Evolutionary conservation across 108 stramenopile species (phyloP).

Genomic region (Conticribra weissflogii): DNA sequence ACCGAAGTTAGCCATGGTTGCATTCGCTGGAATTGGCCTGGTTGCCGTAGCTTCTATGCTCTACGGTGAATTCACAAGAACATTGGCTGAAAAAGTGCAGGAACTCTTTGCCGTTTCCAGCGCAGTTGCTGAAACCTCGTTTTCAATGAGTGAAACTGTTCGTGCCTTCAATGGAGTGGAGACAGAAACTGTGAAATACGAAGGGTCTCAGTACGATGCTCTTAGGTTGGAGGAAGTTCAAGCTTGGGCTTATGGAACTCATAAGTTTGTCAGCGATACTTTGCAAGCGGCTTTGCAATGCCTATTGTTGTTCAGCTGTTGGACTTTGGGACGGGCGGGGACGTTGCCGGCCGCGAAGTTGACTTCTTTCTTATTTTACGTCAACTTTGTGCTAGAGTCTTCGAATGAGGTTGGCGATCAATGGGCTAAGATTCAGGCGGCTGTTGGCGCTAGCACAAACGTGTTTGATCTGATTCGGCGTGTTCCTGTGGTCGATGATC

Average conservation of each 20-base stretch:
- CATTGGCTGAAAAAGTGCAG: constrained; percentile 75
- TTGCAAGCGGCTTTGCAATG: constrained; percentile 69
- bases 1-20: constrained; percentile 61
- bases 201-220: constrained; percentile 71
- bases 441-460: constrained; percentile 80
- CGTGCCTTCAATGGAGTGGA: constrained; percentile 80
- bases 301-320: constrained; percentile 66
- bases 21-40: constrained; percentile 74
- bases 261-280: constrained; percentile 82
- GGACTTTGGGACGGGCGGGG: constrained; percentile 66
- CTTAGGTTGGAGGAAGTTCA: constrained; percentile 83
- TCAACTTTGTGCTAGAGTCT: constrained; percentile 80
- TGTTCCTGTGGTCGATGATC: constrained; percentile 72
- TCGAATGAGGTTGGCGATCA: constrained; percentile 88
- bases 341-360: constrained; percentile 65
- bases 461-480: constrained; percentile 84
- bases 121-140: constrained; percentile 84
- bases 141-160: constrained; percentile 86
- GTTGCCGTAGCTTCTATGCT: constrained; percentile 68
- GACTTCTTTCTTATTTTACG: constrained; percentile 86
- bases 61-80: constrained; percentile 77
- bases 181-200: constrained; percentile 69
- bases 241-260: constrained; percentile 85
- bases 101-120: constrained; percentile 80
- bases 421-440: constrained; percentile 86